These are phyloP conservation scores for Cladosporium sp. DNA, from an alignment of 2,329 filamentous ascomycete species.

Conservation along the genomic window DNA sequence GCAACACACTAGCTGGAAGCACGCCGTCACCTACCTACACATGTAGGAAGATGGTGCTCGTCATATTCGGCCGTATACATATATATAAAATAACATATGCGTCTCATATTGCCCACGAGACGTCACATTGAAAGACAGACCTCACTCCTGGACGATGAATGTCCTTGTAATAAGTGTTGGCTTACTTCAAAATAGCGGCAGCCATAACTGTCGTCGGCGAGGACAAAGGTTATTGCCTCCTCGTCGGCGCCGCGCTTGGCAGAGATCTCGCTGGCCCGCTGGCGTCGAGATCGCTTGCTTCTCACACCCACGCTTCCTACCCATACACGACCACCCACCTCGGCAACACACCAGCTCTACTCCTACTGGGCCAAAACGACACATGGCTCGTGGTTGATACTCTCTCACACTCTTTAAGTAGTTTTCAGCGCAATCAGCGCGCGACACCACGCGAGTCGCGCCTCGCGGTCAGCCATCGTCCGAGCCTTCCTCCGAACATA, in stretches of 20 bases:
- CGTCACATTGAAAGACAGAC: too few species aligned
- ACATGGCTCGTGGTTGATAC: constrained; percentile 56
- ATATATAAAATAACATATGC: too few species aligned
- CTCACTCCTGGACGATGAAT: too few species aligned
- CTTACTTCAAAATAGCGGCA: too few species aligned
- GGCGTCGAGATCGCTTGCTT: not conserved
- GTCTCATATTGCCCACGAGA: too few species aligned
- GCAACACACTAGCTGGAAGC: too few species aligned
- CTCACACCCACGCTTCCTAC: not conserved
- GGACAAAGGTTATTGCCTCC: not conserved
- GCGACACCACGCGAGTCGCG: constrained; percentile 16
- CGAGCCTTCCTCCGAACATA: constrained; percentile 23
- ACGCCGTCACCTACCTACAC: too few species aligned
- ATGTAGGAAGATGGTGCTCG: too few species aligned
- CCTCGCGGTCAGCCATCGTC: constrained; percentile 24
- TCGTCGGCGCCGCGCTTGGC: not conserved
- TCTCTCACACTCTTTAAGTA: constrained; percentile 31
- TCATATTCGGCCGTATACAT: too few species aligned
- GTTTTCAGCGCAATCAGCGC: constrained; percentile 13
- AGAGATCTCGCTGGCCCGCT: not conserved
- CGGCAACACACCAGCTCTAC: constrained; percentile 11
- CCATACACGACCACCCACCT: constrained; percentile 13
- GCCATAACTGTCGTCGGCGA: not conserved
- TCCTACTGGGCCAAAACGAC: constrained; percentile 32
- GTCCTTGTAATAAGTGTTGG: too few species aligned